A percentile compares a stretch with the other conserved stretches of the same genome.
Evolutionary conservation across 257 asterid species (phyloP).

Genomic region (Solanum dulcamara): DNA sequence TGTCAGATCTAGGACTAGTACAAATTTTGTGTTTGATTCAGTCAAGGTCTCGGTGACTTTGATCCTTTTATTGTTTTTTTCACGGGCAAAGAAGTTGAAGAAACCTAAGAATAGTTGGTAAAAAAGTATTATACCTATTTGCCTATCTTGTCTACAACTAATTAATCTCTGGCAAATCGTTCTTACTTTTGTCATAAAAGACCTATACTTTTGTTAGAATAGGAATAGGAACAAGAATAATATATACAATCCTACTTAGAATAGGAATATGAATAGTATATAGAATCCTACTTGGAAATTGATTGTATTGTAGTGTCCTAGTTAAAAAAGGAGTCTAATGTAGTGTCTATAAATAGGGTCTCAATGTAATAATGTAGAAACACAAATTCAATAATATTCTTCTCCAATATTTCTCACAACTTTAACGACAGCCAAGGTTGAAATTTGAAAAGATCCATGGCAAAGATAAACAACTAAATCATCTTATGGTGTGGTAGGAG

Average conservation of each 20-base stretch:
- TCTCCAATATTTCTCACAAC: no score
- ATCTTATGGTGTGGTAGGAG: not conserved
- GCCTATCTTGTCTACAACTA: not conserved
- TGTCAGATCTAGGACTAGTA: not conserved
- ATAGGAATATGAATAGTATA: no score
- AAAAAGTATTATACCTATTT: not conserved
- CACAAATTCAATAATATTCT: no score
- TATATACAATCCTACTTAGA: no score
- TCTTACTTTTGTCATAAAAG: not conserved
- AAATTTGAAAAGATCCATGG: not conserved
- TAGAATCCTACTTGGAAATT: no score
- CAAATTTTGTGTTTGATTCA: not conserved
- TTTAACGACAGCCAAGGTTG: not conserved
- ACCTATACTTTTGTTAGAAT: no score
- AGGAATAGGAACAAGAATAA: no score
- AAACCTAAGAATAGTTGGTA: not conserved
- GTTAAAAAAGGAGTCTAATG: no score
- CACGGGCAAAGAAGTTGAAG: not conserved
- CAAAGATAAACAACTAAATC: not conserved
- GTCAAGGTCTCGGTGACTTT: not conserved
- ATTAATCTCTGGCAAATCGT: not conserved
- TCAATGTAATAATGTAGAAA: no score
- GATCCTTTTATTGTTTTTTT: not conserved
- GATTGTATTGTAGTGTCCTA: no score
- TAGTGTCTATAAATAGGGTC: no score